phyloP scores from a whole-genome alignment of 2,329 filamentous ascomycete species.

The Ramularia endophylla region DNA sequence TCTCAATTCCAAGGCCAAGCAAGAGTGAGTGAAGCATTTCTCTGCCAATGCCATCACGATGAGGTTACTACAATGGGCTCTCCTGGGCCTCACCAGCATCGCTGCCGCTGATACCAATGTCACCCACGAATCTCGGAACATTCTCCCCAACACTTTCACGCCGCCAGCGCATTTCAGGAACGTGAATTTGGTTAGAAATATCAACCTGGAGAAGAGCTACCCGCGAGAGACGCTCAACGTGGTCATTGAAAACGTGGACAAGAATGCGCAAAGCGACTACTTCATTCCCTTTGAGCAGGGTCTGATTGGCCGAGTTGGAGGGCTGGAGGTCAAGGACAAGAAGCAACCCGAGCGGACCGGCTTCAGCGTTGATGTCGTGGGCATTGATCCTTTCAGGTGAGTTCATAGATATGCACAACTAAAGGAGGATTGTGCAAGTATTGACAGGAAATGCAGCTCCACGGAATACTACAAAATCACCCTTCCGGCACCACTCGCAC shows the following conservation, averaged over 20 bases:
- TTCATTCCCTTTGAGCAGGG: conserved; percentile 78
- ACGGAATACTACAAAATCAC: conserved; percentile 75
- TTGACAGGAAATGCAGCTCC: conserved; percentile 23
- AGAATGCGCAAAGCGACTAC: conserved; percentile 78
- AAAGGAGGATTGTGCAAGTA: not conserved
- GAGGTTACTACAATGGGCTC: conserved; percentile 28
- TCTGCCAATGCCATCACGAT: conserved; percentile 17
- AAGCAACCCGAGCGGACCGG: conserved; percentile 63
- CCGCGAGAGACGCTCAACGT: conserved; percentile 87
- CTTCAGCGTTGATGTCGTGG: conserved; percentile 64
- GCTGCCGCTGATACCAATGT: conserved; percentile 54
- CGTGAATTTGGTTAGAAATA: conserved; percentile 78
- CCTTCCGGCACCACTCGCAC: conserved; percentile 67
- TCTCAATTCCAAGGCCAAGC: no score
- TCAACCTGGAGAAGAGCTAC: conserved; percentile 91
- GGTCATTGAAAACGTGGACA: conserved; percentile 82
- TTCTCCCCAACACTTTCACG: conserved; percentile 56
- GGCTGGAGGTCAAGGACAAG: conserved; percentile 87
- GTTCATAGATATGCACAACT: not conserved
- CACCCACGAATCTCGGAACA: conserved; percentile 46
- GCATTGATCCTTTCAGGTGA: conserved; percentile 50
- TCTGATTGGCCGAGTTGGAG: conserved; percentile 71
- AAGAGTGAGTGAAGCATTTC: no score
- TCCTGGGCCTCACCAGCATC: conserved; percentile 45
- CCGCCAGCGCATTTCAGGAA: conserved; percentile 93